Evolutionary conservation across 2,329 filamentous ascomycete species (phyloP).

Genomic region (Hyphodiscus sp.): DNA sequence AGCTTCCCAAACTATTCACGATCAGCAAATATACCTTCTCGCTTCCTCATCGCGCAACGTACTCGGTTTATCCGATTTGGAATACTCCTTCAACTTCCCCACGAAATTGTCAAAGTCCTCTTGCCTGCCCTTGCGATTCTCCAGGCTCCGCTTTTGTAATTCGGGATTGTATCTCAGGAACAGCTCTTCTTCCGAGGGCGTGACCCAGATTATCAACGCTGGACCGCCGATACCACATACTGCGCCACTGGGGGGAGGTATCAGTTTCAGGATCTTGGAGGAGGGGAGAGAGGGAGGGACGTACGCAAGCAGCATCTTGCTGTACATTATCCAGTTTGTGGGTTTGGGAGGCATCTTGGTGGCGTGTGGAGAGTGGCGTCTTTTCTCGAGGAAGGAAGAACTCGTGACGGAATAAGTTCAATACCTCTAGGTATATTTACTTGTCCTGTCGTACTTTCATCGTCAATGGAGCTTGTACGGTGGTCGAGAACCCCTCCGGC

Average conservation of each 20-base stretch:
- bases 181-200: constrained; percentile 85
- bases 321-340: constrained; percentile 49
- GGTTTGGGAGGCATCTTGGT: constrained; percentile 39
- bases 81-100: constrained; percentile 74
- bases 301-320: constrained; percentile 68
- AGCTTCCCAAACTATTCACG: constrained; percentile 38
- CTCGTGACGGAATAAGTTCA: background rate
- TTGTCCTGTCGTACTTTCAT: background rate
- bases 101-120: constrained; percentile 91
- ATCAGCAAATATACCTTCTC: background rate
- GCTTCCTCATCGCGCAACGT: constrained; percentile 33
- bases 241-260: constrained; percentile 50
- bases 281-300: constrained; percentile 24
- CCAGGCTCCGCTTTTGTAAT: constrained; percentile 81
- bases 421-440: background rate
- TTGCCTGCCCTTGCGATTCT: constrained; percentile 66
- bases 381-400: background rate
- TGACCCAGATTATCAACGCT: constrained; percentile 70
- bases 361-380: background rate
- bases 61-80: constrained; percentile 90
- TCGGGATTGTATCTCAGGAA: constrained; percentile 92
- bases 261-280: background rate
- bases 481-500: background rate
- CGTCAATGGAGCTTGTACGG: background rate
- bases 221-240: constrained; percentile 77